Percentiles rank a stretch among this genome's conserved stretches.
These are phyloP conservation scores for Chlorella sorokiniana DNA, from an alignment of 139 green algal species.

Conservation along the genomic window DNA sequence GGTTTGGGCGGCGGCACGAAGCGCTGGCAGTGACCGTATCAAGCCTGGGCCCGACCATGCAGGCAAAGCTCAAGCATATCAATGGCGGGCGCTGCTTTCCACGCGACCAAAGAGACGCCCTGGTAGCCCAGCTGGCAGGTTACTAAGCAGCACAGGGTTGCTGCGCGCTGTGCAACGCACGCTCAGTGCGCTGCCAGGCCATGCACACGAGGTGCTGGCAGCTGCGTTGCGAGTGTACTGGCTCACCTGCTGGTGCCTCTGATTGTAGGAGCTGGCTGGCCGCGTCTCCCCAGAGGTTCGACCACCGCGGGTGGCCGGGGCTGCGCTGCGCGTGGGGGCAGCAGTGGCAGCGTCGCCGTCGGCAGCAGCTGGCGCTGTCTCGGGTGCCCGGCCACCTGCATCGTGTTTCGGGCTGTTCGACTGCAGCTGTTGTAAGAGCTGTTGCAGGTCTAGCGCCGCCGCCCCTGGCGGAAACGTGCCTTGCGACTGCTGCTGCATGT, in stretches of 20 bases:
- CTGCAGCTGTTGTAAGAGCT: slow-evolving; percentile 11
- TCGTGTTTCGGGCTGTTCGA: neutral
- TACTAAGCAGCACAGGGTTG: too few species aligned
- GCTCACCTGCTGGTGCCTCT: slow-evolving; percentile 11
- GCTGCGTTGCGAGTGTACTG: neutral
- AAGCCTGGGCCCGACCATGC: too few species aligned
- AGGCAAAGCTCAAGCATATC: too few species aligned
- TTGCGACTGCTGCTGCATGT: neutral
- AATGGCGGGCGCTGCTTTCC: too few species aligned
- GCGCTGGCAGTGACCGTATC: too few species aligned
- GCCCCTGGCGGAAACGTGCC: neutral
- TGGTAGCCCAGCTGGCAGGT: too few species aligned
- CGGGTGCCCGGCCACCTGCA: neutral
- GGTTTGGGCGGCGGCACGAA: too few species aligned
- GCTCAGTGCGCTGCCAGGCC: slow-evolving; percentile 14
- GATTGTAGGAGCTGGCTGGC: slow-evolving; percentile 8
- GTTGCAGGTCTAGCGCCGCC: neutral
- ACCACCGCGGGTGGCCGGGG: neutral
- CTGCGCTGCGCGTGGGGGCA: neutral
- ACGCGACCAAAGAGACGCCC: too few species aligned
- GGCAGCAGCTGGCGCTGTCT: neutral
- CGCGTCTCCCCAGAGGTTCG: too few species aligned
- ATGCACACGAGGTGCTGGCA: slow-evolving; percentile 8
- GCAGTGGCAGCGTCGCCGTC: neutral
- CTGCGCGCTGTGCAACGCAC: neutral